phyloP scores from a whole-genome alignment of 192 early-diverging fungal species.

The Geranomyces variabilis region DNA sequence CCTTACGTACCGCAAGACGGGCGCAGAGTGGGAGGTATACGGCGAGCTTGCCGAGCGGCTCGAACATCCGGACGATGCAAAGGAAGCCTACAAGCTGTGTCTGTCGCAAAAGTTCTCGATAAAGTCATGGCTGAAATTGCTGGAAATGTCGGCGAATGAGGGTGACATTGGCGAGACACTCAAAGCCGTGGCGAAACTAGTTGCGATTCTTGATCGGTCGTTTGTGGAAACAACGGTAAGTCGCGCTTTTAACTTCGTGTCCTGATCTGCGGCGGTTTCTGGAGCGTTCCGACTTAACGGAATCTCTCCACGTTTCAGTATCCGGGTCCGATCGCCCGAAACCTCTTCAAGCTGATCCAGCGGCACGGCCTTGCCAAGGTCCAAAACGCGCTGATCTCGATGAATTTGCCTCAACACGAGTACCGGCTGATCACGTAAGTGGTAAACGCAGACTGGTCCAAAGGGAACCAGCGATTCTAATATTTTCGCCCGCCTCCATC shows the following conservation, averaged over 20 bases:
- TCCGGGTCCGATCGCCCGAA: conserved; percentile 83
- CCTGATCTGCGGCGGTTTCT: neutral
- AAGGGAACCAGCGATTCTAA: neutral
- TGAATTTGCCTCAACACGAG: conserved; percentile 81
- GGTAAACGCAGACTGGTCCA: neutral
- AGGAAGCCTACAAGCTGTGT: conserved; percentile 86
- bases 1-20: conserved; percentile 86
- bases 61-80: conserved; percentile 86
- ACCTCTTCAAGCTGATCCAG: conserved; percentile 83
- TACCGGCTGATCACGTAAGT: conserved; percentile 71
- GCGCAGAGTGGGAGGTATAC: conserved; percentile 97
- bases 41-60: conserved; percentile 90
- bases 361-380: conserved; percentile 91
- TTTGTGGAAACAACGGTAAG: conserved; percentile 87
- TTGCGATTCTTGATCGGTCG: conserved; percentile 85
- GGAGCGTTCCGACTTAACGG: neutral
- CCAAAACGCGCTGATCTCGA: conserved; percentile 83
- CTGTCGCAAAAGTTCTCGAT: conserved; percentile 90
- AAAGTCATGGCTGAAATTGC: conserved; percentile 83
- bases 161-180: conserved; percentile 81
- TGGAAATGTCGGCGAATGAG: conserved; percentile 82
- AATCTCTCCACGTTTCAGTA: conserved; percentile 59
- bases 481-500: neutral
- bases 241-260: neutral
- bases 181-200: conserved; percentile 78